A percentile compares a stretch with the other conserved stretches of the same genome.
These are phyloP conservation scores for Fusarium bactridioides DNA, from an alignment of 2,329 filamentous ascomycete genomes.

Conservation along the genomic window DNA sequence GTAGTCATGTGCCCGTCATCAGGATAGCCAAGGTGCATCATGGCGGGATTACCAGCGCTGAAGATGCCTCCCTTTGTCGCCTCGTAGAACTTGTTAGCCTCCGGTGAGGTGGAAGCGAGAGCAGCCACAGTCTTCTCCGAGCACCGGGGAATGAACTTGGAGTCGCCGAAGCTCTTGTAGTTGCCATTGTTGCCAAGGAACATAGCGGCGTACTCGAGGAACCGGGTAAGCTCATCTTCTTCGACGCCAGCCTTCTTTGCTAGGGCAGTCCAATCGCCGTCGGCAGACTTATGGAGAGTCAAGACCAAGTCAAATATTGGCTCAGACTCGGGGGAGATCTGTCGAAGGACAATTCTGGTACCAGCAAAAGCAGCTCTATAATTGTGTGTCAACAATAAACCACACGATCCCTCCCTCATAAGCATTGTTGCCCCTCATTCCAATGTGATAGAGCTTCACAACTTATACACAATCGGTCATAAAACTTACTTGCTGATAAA, in stretches of 20 bases:
- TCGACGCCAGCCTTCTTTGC: constrained; percentile 70
- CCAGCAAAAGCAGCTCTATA: constrained; percentile 77
- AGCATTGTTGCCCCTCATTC: constrained; percentile 16
- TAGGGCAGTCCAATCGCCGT: constrained; percentile 75
- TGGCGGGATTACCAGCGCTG: constrained; percentile 66
- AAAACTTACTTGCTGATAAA: constrained; percentile 78
- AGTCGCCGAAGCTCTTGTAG: constrained; percentile 87
- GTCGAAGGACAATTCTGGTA: constrained; percentile 79
- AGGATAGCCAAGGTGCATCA: constrained; percentile 79
- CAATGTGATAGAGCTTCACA: not conserved
- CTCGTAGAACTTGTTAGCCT: constrained; percentile 70
- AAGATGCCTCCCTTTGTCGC: constrained; percentile 77
- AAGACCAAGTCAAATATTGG: constrained; percentile 83
- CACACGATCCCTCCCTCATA: constrained; percentile 15
- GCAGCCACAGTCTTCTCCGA: constrained; percentile 69
- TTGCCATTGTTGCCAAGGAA: constrained; percentile 85
- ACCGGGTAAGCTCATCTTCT: constrained; percentile 69
- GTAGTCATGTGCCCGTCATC: constrained; percentile 80
- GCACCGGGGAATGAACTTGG: constrained; percentile 82
- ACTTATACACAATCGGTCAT: not conserved
- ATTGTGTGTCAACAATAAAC: constrained; percentile 12
- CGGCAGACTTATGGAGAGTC: constrained; percentile 69
- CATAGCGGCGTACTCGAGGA: constrained; percentile 79
- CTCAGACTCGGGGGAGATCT: constrained; percentile 83
- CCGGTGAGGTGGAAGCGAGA: constrained; percentile 67